Conservation (phyloP, 2,329 filamentous ascomycete genomes). For the Penicillium sp. region DNA sequence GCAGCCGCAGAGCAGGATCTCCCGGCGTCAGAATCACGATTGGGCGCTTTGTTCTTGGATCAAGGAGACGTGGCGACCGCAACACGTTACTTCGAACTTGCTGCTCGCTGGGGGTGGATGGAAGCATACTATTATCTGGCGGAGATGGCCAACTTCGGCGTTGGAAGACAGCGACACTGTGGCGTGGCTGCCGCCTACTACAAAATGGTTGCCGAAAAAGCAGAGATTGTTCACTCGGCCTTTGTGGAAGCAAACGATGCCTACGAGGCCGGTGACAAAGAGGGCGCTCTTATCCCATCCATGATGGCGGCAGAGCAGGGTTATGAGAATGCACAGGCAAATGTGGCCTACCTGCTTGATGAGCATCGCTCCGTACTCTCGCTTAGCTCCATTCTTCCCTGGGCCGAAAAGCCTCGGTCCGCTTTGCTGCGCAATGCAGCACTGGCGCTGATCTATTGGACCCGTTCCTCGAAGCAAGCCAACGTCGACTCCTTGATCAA, state of each 20-base stretch:
- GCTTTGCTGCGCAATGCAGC: slow-evolving; percentile 57
- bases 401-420: slow-evolving; percentile 39
- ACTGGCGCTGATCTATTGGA: slow-evolving; percentile 89
- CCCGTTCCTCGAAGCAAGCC: slow-evolving; percentile 83
- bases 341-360: slow-evolving; percentile 84
- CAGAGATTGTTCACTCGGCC: slow-evolving; percentile 70
- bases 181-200: slow-evolving; percentile 77
- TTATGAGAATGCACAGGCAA: slow-evolving; percentile 84
- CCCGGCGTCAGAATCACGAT: slow-evolving; percentile 74
- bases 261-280: slow-evolving; percentile 73
- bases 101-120: slow-evolving; percentile 76
- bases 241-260: slow-evolving; percentile 81
- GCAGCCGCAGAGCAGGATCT: slow-evolving; percentile 79
- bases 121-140: slow-evolving; percentile 91
- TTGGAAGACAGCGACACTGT: slow-evolving; percentile 78
- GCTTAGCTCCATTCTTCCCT: slow-evolving; percentile 55
- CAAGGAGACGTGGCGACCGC: slow-evolving; percentile 81
- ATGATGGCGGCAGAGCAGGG: slow-evolving; percentile 90
- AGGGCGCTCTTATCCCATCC: slow-evolving; percentile 76
- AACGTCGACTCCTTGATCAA: slow-evolving; percentile 95
- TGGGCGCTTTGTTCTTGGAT: slow-evolving; percentile 82
- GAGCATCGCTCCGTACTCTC: slow-evolving; percentile 63
- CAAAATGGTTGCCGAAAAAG: slow-evolving; percentile 72
- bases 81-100: slow-evolving; percentile 82
- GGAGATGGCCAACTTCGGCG: slow-evolving; percentile 77